These are phyloP conservation scores for Acorus calamus DNA, from an alignment of 106 monocot species.

Conservation along the genomic window DNA sequence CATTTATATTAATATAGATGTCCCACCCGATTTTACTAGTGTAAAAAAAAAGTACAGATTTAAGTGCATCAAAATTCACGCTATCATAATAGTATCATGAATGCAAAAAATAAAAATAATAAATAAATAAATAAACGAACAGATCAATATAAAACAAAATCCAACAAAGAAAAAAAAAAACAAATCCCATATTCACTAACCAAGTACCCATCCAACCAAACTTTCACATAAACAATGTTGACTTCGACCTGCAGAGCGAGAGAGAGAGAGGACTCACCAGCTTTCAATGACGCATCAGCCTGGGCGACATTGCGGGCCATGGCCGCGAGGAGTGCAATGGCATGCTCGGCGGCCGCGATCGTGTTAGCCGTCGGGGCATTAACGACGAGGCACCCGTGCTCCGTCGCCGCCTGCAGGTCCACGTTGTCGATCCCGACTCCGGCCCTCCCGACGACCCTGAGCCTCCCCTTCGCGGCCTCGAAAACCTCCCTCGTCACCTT, in stretches of 20 bases:
- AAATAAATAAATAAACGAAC: too few relatives aligned
- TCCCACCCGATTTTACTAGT: too few relatives aligned
- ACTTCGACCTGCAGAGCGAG: neutral
- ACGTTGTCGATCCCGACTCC: slow-evolving; percentile 89
- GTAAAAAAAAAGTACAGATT: too few relatives aligned
- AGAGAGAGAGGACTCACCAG: slow-evolving; percentile 22
- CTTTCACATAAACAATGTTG: too few relatives aligned
- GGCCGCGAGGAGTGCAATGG: slow-evolving; percentile 56
- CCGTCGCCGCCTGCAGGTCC: slow-evolving; percentile 71
- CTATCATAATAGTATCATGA: too few relatives aligned
- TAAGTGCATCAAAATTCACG: too few relatives aligned
- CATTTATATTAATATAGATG: too few relatives aligned
- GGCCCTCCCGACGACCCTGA: slow-evolving; percentile 69
- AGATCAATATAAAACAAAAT: too few relatives aligned
- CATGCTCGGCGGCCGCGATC: slow-evolving; percentile 80
- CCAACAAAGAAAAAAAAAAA: too few relatives aligned
- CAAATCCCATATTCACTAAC: too few relatives aligned
- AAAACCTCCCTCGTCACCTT: slow-evolving; percentile 75
- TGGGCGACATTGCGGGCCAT: slow-evolving; percentile 79
- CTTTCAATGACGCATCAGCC: slow-evolving; percentile 74
- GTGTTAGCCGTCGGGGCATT: slow-evolving; percentile 85
- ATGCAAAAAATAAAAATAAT: too few relatives aligned
- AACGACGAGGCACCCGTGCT: slow-evolving; percentile 79
- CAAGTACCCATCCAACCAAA: too few relatives aligned
- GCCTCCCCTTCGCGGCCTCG: slow-evolving; percentile 51